phyloP scores from a whole-genome alignment of 208 protist species.

The Endotrypanum monterogeii region DNA sequence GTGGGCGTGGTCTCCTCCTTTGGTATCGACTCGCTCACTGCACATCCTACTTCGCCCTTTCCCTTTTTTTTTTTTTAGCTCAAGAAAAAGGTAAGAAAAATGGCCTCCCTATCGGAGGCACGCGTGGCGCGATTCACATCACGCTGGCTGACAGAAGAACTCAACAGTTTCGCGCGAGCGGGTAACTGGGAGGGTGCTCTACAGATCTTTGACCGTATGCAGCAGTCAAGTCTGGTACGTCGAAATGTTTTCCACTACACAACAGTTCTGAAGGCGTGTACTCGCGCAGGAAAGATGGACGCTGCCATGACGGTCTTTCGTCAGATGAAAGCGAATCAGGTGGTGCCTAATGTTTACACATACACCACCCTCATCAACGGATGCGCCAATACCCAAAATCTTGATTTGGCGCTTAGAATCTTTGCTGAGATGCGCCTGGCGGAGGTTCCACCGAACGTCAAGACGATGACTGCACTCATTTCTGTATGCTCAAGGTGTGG shows the following conservation, averaged over 20 bases:
- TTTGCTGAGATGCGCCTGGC: constrained; percentile 81
- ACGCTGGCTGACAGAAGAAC: constrained; percentile 88
- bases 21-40: background rate
- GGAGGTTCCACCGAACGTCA: constrained; percentile 80
- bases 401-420: constrained; percentile 64
- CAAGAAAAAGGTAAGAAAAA: constrained; percentile 10
- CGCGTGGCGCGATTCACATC: constrained; percentile 71
- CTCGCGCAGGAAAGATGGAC: constrained; percentile 68
- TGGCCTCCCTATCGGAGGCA: constrained; percentile 68
- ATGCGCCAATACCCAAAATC: constrained; percentile 50
- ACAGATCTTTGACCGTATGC: constrained; percentile 58
- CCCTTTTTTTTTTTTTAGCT: background rate
- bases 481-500: constrained; percentile 56
- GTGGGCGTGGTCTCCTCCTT: background rate
- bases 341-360: constrained; percentile 89
- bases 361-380: constrained; percentile 85
- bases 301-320: constrained; percentile 62
- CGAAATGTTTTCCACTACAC: constrained; percentile 92
- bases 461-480: constrained; percentile 77
- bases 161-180: constrained; percentile 59
- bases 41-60: background rate
- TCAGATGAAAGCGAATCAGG: constrained; percentile 70
- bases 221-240: constrained; percentile 71
- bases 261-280: constrained; percentile 81
- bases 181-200: constrained; percentile 87